Conservation (phyloP, 257 asterid genomes). For the Nicotiana sylvestris region DNA sequence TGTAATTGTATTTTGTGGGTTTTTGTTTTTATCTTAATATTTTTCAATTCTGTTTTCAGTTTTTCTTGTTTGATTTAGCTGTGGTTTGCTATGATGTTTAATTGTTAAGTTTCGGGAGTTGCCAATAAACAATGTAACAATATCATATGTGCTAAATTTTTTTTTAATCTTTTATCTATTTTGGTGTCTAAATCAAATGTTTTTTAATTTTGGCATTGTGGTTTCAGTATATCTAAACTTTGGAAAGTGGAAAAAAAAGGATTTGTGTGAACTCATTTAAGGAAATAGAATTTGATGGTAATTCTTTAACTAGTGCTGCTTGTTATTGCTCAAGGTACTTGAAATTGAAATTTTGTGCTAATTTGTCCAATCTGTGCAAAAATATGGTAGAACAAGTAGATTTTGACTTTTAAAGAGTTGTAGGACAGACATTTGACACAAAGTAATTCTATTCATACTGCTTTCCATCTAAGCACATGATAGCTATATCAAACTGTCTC, state of each 20-base stretch:
- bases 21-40: neutral
- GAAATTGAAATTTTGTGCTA: neutral
- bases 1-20: neutral
- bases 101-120: neutral
- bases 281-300: constrained; percentile 1
- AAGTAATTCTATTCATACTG: neutral
- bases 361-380: neutral
- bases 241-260: neutral
- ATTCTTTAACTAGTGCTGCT: neutral
- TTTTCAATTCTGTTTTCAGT: neutral
- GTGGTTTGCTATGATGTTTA: neutral
- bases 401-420: neutral
- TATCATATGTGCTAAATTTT: neutral
- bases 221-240: neutral
- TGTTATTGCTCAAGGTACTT: neutral
- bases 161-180: neutral
- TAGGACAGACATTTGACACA: neutral
- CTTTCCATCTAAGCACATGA: neutral
- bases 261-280: neutral
- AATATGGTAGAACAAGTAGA: neutral
- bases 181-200: neutral
- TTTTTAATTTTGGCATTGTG: neutral
- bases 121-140: neutral
- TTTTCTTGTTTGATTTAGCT: neutral
- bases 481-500: neutral